These are phyloP conservation scores for Ophiostoma sp. DNA, from an alignment of 2,329 filamentous ascomycete genomes.

Conservation along the genomic window DNA sequence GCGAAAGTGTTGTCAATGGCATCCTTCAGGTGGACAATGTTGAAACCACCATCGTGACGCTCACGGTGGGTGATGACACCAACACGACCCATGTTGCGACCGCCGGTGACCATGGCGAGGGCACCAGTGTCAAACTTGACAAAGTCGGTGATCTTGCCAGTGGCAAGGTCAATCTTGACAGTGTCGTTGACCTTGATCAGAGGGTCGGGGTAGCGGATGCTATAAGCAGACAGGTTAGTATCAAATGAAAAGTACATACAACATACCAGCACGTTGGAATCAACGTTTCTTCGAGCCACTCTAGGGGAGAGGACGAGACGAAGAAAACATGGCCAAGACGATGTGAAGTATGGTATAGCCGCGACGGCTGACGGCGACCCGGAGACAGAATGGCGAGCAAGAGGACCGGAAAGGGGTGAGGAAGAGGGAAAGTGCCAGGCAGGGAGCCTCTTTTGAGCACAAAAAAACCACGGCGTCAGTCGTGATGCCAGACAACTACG, in stretches of 20 bases:
- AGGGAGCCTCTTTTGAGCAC: not conserved
- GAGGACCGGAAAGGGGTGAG: not conserved
- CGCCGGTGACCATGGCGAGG: conserved; percentile 97
- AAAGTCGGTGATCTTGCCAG: conserved; percentile 97
- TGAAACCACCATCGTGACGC: conserved; percentile 99
- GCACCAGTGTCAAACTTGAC: conserved; percentile 98
- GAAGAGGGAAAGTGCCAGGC: not conserved
- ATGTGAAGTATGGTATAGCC: not conserved
- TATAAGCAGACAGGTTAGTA: conserved; percentile 42
- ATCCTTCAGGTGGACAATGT: conserved; percentile 99
- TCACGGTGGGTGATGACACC: conserved; percentile 99
- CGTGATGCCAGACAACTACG: not conserved
- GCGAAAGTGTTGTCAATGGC: conserved; percentile 99
- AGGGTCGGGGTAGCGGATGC: conserved; percentile 98
- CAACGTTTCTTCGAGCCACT: conserved; percentile 27
- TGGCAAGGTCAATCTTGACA: conserved; percentile 95
- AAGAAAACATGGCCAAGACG: not conserved
- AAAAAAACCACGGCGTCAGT: conserved; percentile 7
- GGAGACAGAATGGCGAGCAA: not conserved
- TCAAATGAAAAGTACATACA: conserved; percentile 35
- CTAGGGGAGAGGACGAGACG: conserved; percentile 27
- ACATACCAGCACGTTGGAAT: conserved; percentile 45
- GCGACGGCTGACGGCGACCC: not conserved
- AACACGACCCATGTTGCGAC: conserved; percentile 99
- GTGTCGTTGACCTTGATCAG: conserved; percentile 99